A percentile compares a stretch with the other conserved stretches of the same genome.
These are phyloP conservation scores for Ceratocystis cacaofunesta DNA, from an alignment of 2,329 filamentous ascomycete species.

Conservation along the genomic window DNA sequence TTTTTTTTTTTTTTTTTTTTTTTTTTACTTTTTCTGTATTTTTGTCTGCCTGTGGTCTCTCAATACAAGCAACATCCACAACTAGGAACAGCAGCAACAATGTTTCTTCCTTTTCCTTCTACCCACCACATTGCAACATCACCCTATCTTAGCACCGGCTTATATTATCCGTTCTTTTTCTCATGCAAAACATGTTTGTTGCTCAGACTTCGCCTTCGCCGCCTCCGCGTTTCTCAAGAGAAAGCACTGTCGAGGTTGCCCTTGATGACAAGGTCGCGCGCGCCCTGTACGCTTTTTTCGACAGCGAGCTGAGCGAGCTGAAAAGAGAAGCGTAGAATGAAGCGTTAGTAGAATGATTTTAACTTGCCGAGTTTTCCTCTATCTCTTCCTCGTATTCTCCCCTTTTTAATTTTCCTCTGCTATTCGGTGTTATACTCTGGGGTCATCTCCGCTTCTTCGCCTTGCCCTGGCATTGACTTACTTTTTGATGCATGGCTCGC, in stretches of 20 bases:
- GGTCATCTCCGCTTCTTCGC: not conserved
- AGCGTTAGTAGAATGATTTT: not conserved
- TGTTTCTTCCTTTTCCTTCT: not conserved
- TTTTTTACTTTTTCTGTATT: not conserved
- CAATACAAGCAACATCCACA: not conserved
- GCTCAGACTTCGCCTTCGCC: not conserved
- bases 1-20: not conserved
- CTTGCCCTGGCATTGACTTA: conserved; percentile 15
- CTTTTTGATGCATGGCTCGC: conserved; percentile 20
- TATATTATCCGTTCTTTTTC: not conserved
- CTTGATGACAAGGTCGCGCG: not conserved
- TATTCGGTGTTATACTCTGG: not conserved
- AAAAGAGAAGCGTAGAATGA: not conserved
- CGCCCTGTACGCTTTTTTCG: not conserved
- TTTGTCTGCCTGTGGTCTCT: not conserved
- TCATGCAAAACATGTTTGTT: conserved; percentile 4
- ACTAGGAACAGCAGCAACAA: too few species aligned
- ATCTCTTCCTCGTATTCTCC: not conserved
- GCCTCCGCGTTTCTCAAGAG: conserved; percentile 1
- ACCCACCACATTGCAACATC: not conserved
- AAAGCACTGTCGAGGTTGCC: not conserved
- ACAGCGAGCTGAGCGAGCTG: not conserved
- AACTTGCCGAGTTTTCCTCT: not conserved
- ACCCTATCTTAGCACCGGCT: not conserved
- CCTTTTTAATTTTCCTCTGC: not conserved